Conservation (phyloP, 805 yeast genomes). For the Barnettozyma siamensis region DNA sequence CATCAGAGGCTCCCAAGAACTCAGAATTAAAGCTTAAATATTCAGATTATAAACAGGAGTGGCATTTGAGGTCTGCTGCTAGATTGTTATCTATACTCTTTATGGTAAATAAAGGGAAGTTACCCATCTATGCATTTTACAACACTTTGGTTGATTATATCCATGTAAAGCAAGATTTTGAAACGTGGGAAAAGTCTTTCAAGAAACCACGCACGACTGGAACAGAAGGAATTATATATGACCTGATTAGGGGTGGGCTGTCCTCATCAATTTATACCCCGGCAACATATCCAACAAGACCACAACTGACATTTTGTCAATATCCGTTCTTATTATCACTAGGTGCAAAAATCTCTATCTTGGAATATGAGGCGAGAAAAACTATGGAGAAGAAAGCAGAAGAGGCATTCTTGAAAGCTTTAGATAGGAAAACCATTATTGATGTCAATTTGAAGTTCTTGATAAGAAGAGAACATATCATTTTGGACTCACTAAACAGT, state of each 20-base stretch:
- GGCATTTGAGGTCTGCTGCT: conserved; percentile 74
- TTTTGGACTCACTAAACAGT: conserved; percentile 68
- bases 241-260: conserved; percentile 14
- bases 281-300: conserved; percentile 7
- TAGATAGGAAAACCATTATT: conserved; percentile 53
- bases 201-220: conserved; percentile 7
- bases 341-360: conserved; percentile 73
- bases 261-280: conserved; percentile 5
- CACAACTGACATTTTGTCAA: conserved; percentile 62
- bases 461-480: conserved; percentile 61
- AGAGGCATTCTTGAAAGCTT: conserved; percentile 75
- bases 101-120: conserved; percentile 40
- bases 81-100: conserved; percentile 49
- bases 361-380: conserved; percentile 75
- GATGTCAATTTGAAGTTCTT: conserved; percentile 65
- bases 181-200: conserved; percentile 60
- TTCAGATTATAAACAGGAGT: conserved; percentile 67
- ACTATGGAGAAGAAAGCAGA: conserved; percentile 86
- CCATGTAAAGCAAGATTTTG: conserved; percentile 74
- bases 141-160: conserved; percentile 78
- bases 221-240: conserved; percentile 8
- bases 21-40: conserved; percentile 35
- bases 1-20: conserved; percentile 1
- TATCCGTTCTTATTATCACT: conserved; percentile 77
- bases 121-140: conserved; percentile 43